Percentiles rank a stretch among this genome's conserved stretches.
Conservation (phyloP, 2,329 filamentous ascomycete species). For the Orbilia brochopaga region DNA sequence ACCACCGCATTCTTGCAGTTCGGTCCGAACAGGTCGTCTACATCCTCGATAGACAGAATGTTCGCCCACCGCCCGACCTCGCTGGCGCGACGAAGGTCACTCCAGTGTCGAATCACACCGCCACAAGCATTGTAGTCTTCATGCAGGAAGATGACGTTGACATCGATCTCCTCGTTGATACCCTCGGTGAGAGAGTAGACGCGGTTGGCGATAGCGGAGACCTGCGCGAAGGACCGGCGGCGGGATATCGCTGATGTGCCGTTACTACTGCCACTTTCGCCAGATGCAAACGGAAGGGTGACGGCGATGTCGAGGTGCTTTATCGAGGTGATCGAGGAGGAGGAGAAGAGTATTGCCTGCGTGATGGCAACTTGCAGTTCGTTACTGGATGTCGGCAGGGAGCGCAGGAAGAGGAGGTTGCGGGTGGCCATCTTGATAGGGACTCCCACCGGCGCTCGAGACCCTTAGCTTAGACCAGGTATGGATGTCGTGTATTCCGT, state of each 20-base stretch:
- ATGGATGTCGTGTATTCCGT: too few relatives aligned
- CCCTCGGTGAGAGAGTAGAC: constrained; percentile 40
- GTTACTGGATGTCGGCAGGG: constrained; percentile 35
- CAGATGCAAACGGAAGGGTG: constrained; percentile 16
- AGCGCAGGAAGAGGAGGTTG: constrained; percentile 35
- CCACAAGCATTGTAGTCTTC: constrained; percentile 40
- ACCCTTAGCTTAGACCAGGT: too few relatives aligned
- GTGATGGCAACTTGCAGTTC: constrained; percentile 41
- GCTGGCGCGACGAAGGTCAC: constrained; percentile 26
- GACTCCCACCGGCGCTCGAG: background rate
- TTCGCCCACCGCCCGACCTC: constrained; percentile 27
- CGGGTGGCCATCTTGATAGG: constrained; percentile 35
- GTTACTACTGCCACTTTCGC: background rate
- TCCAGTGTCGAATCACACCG: constrained; percentile 41
- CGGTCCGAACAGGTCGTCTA: constrained; percentile 35
- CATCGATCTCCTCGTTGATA: constrained; percentile 39
- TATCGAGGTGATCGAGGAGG: constrained; percentile 42
- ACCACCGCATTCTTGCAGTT: constrained; percentile 54
- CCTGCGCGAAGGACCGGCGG: constrained; percentile 30
- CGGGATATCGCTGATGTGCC: constrained; percentile 18
- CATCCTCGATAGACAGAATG: constrained; percentile 45
- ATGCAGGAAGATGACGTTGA: constrained; percentile 44
- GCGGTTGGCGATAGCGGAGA: constrained; percentile 34
- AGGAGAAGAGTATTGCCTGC: constrained; percentile 41
- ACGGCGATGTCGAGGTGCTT: constrained; percentile 46